Percentiles rank a stretch among this genome's conserved stretches.
These are phyloP conservation scores for Apiospora hydei DNA, from an alignment of 2,329 filamentous ascomycete genomes.

Conservation along the genomic window DNA sequence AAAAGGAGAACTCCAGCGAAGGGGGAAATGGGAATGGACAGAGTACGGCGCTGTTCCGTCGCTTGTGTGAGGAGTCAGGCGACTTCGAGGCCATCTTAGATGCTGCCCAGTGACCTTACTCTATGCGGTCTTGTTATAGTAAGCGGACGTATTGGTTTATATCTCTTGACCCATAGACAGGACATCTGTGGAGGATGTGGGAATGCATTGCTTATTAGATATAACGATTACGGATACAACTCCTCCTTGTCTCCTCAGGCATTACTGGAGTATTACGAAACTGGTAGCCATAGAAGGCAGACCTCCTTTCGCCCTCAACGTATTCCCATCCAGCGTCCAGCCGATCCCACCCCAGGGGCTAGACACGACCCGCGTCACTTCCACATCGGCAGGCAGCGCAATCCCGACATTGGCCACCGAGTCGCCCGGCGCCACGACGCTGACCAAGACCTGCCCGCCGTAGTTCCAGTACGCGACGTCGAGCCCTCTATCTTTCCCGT, in stretches of 20 bases:
- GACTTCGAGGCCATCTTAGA: not conserved
- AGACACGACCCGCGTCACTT: slow-evolving; percentile 30
- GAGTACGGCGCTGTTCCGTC: not conserved
- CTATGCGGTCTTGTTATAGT: not conserved
- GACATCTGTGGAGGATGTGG: not conserved
- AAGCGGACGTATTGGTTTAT: no score
- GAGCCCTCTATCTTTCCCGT: slow-evolving; percentile 33
- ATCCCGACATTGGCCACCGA: slow-evolving; percentile 32
- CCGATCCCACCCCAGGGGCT: slow-evolving; percentile 35
- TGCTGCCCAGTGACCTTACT: not conserved
- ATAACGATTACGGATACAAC: not conserved
- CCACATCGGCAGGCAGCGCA: slow-evolving; percentile 29
- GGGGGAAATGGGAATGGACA: not conserved
- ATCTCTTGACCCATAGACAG: not conserved
- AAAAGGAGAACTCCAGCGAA: not conserved
- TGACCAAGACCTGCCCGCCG: slow-evolving; percentile 42
- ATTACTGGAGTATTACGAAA: slow-evolving; percentile 11
- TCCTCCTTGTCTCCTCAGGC: not conserved
- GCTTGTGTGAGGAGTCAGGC: slow-evolving; percentile 1
- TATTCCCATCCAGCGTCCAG: slow-evolving; percentile 36
- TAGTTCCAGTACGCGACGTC: slow-evolving; percentile 48
- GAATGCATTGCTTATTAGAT: not conserved
- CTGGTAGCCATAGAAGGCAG: slow-evolving; percentile 17
- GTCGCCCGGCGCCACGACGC: slow-evolving; percentile 46
- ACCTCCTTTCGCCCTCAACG: slow-evolving; percentile 1